Conservation (phyloP, 257 asterid genomes). For the Solanum neorickii region DNA sequence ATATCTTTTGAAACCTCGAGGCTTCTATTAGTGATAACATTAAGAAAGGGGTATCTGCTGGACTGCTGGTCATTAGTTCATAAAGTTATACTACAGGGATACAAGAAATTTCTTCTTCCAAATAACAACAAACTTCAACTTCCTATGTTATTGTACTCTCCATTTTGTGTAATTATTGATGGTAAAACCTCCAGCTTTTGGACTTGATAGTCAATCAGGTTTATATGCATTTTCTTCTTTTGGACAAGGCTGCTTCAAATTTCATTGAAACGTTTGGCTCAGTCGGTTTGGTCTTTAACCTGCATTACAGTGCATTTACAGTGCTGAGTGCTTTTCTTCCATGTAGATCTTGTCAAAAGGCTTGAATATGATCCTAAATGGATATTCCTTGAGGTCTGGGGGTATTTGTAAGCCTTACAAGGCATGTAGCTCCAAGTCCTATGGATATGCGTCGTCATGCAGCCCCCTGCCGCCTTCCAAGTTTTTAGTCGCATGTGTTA, state of each 20-base stretch:
- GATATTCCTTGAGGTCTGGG: conserved; percentile 29
- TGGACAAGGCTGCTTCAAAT: neutral
- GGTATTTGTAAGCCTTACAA: conserved; percentile 19
- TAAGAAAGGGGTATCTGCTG: neutral
- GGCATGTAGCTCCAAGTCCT: conserved; percentile 16
- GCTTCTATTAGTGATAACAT: neutral
- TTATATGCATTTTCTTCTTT: neutral
- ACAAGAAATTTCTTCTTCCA: neutral
- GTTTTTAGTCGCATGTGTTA: conserved; percentile 3
- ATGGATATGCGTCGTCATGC: conserved; percentile 9
- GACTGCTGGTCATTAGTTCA: neutral
- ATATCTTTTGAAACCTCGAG: neutral
- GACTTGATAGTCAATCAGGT: neutral
- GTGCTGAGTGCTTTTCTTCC: neutral
- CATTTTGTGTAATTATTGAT: neutral
- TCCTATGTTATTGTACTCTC: neutral
- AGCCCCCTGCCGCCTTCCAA: conserved; percentile 4
- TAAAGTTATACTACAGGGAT: neutral
- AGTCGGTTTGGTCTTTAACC: neutral
- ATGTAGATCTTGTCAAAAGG: neutral
- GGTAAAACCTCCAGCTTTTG: neutral
- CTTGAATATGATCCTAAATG: conserved; percentile 42
- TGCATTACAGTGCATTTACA: neutral
- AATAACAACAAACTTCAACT: neutral
- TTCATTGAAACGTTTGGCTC: neutral